These are phyloP conservation scores for Chlorella variabilis DNA, from an alignment of 163 green algal species.

Conservation along the genomic window DNA sequence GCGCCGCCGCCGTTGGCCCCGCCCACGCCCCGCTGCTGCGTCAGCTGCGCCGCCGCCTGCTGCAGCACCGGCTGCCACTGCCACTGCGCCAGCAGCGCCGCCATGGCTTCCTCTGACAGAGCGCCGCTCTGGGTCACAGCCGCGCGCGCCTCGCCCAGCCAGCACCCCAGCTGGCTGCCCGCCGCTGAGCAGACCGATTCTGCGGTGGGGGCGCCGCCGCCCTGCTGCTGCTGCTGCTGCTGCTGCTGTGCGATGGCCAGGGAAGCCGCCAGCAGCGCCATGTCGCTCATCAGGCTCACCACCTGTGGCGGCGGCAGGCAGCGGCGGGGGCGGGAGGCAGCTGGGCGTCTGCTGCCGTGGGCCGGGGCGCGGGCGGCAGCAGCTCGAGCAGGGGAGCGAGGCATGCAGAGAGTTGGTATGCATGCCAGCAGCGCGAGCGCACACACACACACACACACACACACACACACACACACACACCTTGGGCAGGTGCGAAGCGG, in stretches of 20 bases:
- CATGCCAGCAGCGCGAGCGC: background rate
- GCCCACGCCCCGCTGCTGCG: background rate
- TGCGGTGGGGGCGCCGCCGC: background rate
- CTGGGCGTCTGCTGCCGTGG: too few relatives aligned
- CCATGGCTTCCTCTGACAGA: background rate
- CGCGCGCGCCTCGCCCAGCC: background rate
- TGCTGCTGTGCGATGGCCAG: background rate
- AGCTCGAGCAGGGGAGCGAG: background rate
- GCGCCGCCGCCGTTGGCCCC: background rate
- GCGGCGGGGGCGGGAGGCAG: background rate
- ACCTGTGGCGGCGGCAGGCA: background rate
- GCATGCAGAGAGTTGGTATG: too few relatives aligned
- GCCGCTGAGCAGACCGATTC: background rate
- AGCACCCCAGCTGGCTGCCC: background rate
- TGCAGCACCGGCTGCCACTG: slow-evolving; percentile 28
- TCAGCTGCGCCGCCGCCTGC: slow-evolving; percentile 6
- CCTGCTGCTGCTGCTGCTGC: slow-evolving; percentile 8
- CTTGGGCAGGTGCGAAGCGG: slow-evolving; percentile 31
- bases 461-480: background rate
- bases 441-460: background rate
- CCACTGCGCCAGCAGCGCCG: slow-evolving; percentile 9
- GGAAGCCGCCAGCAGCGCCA: slow-evolving; percentile 20
- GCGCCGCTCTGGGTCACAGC: background rate
- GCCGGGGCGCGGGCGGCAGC: too few relatives aligned
- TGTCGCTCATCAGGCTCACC: slow-evolving; percentile 36